Percentiles rank a stretch among this genome's conserved stretches.
These are phyloP conservation scores for Protostelium mycophagum DNA, from an alignment of 78 protist species.

Conservation along the genomic window DNA sequence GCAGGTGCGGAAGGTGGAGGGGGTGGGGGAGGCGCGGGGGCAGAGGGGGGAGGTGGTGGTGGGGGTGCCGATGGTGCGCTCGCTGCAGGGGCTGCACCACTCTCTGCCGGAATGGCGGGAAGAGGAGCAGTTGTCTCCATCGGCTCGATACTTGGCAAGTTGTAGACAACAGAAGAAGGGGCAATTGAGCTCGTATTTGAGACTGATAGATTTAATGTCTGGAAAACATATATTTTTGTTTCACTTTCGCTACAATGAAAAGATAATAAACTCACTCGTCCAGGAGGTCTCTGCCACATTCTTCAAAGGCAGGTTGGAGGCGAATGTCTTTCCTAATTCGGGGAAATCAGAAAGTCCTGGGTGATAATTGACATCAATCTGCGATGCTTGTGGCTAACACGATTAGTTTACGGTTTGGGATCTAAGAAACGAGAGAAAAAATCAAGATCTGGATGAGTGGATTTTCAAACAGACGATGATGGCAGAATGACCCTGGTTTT, in stretches of 20 bases:
- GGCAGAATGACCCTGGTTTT: too few relatives aligned
- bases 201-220: background rate
- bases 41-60: background rate
- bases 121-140: background rate
- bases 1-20: background rate
- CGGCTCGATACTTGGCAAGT: background rate
- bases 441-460: too few relatives aligned
- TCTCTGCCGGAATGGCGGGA: background rate
- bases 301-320: background rate
- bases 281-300: background rate
- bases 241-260: too few relatives aligned
- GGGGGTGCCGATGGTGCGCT: background rate
- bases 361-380: background rate
- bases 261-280: background rate
- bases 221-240: background rate
- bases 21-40: background rate
- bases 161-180: background rate
- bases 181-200: background rate
- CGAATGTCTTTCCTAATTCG: background rate
- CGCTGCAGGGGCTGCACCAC: background rate
- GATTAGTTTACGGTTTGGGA: too few relatives aligned
- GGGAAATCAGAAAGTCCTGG: background rate
- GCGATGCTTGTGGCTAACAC: background rate
- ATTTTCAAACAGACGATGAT: background rate
- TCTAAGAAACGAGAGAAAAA: too few relatives aligned